These are phyloP conservation scores for Podaxis mareebaensis DNA, from an alignment of 768 basidiomycete species.

Conservation along the genomic window DNA sequence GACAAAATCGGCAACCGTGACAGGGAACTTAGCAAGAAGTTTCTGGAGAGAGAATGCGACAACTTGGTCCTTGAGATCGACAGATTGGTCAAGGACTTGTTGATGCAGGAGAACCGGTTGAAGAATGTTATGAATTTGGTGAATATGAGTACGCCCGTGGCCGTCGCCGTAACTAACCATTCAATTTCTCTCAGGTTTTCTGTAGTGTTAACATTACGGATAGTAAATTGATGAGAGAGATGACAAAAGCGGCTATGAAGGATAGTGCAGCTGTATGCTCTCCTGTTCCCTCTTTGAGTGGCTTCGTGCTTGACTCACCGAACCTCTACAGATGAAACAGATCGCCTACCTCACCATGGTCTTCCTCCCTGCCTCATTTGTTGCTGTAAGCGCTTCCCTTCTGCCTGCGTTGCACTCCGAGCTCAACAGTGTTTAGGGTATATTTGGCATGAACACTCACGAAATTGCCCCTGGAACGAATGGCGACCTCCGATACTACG, in stretches of 20 bases:
- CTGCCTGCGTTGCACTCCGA: background rate
- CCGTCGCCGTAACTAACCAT: background rate
- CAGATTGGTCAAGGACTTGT: slow-evolving; percentile 39
- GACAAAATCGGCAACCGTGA: slow-evolving; percentile 31
- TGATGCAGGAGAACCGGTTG: slow-evolving; percentile 49
- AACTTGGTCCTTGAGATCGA: slow-evolving; percentile 52
- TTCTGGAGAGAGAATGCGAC: slow-evolving; percentile 48
- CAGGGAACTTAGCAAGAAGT: slow-evolving; percentile 26
- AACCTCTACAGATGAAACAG: slow-evolving; percentile 44
- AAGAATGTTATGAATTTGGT: slow-evolving; percentile 57
- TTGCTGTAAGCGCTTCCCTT: slow-evolving; percentile 37
- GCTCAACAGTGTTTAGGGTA: slow-evolving; percentile 32
- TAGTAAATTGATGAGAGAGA: slow-evolving; percentile 48
- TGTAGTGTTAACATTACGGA: slow-evolving; percentile 60
- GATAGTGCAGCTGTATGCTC: slow-evolving; percentile 38
- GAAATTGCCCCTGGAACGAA: slow-evolving; percentile 37
- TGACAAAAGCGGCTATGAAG: slow-evolving; percentile 52
- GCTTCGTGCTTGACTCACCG: background rate
- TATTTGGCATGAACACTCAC: slow-evolving; percentile 62
- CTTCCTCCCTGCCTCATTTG: slow-evolving; percentile 59
- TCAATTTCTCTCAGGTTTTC: slow-evolving; percentile 45
- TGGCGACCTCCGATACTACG: slow-evolving; percentile 45
- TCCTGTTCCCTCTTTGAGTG: background rate
- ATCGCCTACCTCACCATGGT: slow-evolving; percentile 64
- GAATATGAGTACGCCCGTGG: slow-evolving; percentile 12